Base-by-base conservation (phyloP, 1,284 basidiomycete genomes). In the Agroathelia rolfsii region DNA sequence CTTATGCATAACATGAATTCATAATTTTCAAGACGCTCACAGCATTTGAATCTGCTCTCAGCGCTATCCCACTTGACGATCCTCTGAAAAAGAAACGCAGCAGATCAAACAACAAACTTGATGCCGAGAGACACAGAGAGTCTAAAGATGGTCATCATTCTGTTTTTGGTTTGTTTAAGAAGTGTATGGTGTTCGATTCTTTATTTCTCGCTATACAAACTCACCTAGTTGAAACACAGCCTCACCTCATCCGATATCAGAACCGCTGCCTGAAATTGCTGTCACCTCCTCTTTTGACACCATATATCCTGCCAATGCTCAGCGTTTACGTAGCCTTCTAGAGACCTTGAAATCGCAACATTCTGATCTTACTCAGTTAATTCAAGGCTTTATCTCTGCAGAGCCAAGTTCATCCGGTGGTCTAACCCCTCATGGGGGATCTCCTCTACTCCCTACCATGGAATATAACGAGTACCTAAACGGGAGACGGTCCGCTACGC, bases 291-390 rank as follows among this genome's bases (percentile, higher is more conserved):
- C 14, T 20, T 9, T 32, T 18, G 36, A 12, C 39, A 5, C 15
- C 30, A n/a, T 43, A 42, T 23, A 42, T 23, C 29, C 18, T 22
- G 15, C 30, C 13, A 28, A 50, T 62, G 29, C 59, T 68, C 38
- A 64, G 61, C 29, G 52, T 71, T 25, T 51, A 62, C 23, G 47
- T 50, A 10, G 59, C 62, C 2, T 50, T n/a, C n/a, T 83, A 15
- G 61, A 65, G 20, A 51, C 59, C n/a, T 61, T 83, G 36, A 79
- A 72, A 54, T 47, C 61, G 10, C 76, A 82, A 37, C 75, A 83
- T 44, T 48, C 59, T 21, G 51, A 62, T 2, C 54, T 82, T 8
- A 40, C 64, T 13, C 66, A 65, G 37, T 61, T 68, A 3, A 46
- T 75, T 19, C 53, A 64, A 31, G 40, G 55, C 4, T 46, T 61